Evolutionary conservation across 2,329 filamentous ascomycete genomes (phyloP).

Genomic region (Aspergillus thermomutatus): DNA sequence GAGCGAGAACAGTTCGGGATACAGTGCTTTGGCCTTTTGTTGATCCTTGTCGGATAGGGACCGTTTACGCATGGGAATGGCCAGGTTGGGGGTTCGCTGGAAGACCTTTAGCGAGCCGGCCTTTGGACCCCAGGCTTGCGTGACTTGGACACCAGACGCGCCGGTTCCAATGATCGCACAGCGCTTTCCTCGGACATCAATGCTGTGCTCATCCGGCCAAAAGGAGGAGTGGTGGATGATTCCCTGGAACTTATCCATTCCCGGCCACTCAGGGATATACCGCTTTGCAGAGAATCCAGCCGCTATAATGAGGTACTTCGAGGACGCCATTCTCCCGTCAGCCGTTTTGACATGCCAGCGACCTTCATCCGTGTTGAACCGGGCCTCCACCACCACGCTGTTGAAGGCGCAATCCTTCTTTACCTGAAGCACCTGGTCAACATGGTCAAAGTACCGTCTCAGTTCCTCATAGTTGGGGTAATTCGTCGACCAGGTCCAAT

Average conservation of each 20-base stretch:
- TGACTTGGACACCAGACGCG: constrained; percentile 54
- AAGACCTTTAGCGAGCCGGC: constrained; percentile 58
- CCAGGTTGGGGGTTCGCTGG: constrained; percentile 64
- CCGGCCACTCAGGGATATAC: constrained; percentile 41
- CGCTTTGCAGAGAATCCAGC: constrained; percentile 48
- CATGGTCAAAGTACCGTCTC: constrained; percentile 46
- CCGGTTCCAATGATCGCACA: constrained; percentile 57
- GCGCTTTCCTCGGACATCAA: constrained; percentile 47
- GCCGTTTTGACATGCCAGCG: constrained; percentile 47
- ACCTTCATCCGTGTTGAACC: constrained; percentile 35
- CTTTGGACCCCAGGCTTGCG: constrained; percentile 57
- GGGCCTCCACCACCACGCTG: constrained; percentile 40
- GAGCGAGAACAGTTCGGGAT: constrained; percentile 51
- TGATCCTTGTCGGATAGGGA: constrained; percentile 52
- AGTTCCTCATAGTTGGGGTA: constrained; percentile 37
- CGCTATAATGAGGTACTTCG: constrained; percentile 46
- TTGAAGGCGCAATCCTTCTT: constrained; percentile 47
- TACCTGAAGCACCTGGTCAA: constrained; percentile 44
- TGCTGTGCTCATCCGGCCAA: constrained; percentile 47
- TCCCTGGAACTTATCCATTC: constrained; percentile 47
- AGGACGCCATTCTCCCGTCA: constrained; percentile 37
- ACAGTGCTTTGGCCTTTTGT: constrained; percentile 42
- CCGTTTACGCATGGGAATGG: constrained; percentile 58
- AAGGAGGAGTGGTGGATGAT: constrained; percentile 53
- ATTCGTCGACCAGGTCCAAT: constrained; percentile 44